These are phyloP conservation scores for Austroboletus novae-zelandiae DNA, from an alignment of 1,284 basidiomycete species.

Conservation along the genomic window DNA sequence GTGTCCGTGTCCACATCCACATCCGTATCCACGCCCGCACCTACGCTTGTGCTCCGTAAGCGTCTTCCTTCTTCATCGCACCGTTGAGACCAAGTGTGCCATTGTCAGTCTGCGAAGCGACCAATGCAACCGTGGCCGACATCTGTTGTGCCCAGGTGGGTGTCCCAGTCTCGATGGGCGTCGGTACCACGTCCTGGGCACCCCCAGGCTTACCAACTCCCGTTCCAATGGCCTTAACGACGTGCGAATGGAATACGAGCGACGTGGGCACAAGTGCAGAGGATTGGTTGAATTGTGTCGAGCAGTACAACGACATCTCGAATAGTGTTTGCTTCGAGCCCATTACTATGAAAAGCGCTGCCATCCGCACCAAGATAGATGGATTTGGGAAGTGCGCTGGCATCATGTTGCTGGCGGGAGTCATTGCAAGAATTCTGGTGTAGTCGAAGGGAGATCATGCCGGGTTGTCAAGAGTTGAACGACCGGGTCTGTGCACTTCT, in stretches of 20 bases:
- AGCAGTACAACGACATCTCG: not conserved
- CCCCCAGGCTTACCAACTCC: not conserved
- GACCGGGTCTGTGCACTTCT: no score
- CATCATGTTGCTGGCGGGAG: not conserved
- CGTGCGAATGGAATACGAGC: conserved; percentile 3
- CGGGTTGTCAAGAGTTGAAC: no score
- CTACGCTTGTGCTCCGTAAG: no score
- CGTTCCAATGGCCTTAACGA: not conserved
- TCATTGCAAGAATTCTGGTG: not conserved
- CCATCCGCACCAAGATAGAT: not conserved
- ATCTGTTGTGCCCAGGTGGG: conserved; percentile 6
- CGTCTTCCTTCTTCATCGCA: no score
- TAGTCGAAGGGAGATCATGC: no score
- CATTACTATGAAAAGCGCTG: not conserved
- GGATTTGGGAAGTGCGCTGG: not conserved
- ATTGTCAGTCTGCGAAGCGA: not conserved
- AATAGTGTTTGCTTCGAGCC: not conserved
- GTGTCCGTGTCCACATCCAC: no score
- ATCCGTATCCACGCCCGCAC: no score
- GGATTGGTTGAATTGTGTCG: conserved; percentile 1
- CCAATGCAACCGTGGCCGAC: conserved; percentile 5
- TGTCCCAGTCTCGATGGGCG: not conserved
- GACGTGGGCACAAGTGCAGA: not conserved
- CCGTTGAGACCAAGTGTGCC: not conserved
- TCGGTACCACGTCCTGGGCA: not conserved